phyloP scores from a whole-genome alignment of 331 rosid species.

The Spiraea crenata region DNA sequence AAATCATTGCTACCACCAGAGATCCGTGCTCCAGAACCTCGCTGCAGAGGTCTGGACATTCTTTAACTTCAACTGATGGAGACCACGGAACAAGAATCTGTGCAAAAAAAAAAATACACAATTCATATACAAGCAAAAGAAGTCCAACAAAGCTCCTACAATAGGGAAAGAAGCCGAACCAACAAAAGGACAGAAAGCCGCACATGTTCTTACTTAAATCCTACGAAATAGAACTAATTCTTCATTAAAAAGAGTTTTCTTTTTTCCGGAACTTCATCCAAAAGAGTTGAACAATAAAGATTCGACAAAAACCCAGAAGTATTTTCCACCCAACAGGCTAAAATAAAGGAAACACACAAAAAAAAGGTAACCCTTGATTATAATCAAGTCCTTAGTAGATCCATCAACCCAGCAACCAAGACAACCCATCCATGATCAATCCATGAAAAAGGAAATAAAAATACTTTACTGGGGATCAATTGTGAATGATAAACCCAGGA shows the following conservation, averaged over 20 bases:
- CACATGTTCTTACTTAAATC: conserved; percentile 17
- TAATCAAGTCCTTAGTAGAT: conserved; percentile 41
- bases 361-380: conserved; percentile 17
- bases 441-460: conserved; percentile 12
- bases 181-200: conserved; percentile 16
- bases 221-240: conserved; percentile 14
- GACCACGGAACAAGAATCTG: conserved; percentile 20
- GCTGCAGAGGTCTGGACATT: conserved; percentile 87
- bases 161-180: conserved; percentile 19
- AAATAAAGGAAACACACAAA: conserved; percentile 17
- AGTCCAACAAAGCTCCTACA: conserved; percentile 21
- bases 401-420: conserved; percentile 30
- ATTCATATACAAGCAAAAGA: conserved; percentile 15
- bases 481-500: conserved; percentile 21
- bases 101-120: background rate
- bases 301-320: conserved; percentile 18
- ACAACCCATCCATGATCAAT: conserved; percentile 23
- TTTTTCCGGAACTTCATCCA: conserved; percentile 14
- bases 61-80: conserved; percentile 31
- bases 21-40: conserved; percentile 76
- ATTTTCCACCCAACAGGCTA: conserved; percentile 27
- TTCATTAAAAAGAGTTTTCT: background rate
- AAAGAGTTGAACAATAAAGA: conserved; percentile 25
- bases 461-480: conserved; percentile 23
- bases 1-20: conserved; percentile 53